Percentiles rank a stretch among this genome's conserved stretches.
Evolutionary conservation across 768 basidiomycete genomes (phyloP).

Genomic region (Hypsizygus marmoreus): DNA sequence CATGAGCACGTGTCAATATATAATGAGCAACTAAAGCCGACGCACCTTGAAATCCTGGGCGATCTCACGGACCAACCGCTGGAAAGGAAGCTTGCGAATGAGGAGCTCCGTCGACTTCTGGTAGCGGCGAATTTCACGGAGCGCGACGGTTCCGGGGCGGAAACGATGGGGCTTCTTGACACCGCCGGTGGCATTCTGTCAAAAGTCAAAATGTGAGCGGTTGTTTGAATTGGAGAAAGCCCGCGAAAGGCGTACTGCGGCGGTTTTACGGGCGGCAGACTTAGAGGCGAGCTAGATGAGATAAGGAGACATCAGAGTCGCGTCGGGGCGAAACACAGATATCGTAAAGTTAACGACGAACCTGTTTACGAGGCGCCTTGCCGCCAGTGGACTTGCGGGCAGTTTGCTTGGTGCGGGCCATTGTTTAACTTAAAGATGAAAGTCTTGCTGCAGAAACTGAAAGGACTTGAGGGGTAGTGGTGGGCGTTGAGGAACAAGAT

Average conservation of each 20-base stretch:
- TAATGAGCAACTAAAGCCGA: not conserved
- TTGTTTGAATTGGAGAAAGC: not conserved
- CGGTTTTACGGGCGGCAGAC: conserved; percentile 18
- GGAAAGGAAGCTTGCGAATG: conserved; percentile 86
- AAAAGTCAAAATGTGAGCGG: not conserved
- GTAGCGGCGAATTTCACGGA: conserved; percentile 81
- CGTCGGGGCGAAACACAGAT: not conserved
- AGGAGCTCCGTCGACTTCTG: conserved; percentile 85
- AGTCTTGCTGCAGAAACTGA: not conserved
- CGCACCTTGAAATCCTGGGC: conserved; percentile 71
- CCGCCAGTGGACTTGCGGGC: conserved; percentile 21
- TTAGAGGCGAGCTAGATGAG: conserved; percentile 16
- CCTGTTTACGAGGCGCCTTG: conserved; percentile 21
- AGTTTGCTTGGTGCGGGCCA: conserved; percentile 21
- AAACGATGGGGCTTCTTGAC: conserved; percentile 55
- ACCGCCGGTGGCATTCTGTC: conserved; percentile 15
- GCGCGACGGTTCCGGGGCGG: conserved; percentile 79
- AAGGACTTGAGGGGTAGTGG: not conserved
- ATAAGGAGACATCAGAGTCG: not conserved
- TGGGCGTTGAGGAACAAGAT: conserved; percentile 15
- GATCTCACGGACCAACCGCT: conserved; percentile 76
- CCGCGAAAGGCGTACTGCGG: conserved; percentile 4
- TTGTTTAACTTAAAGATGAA: not conserved
- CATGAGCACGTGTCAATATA: not conserved
- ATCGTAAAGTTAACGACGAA: not conserved